Base-by-base conservation (phyloP, 2,329 filamentous ascomycete species). In the Talaromyces sp. region DNA sequence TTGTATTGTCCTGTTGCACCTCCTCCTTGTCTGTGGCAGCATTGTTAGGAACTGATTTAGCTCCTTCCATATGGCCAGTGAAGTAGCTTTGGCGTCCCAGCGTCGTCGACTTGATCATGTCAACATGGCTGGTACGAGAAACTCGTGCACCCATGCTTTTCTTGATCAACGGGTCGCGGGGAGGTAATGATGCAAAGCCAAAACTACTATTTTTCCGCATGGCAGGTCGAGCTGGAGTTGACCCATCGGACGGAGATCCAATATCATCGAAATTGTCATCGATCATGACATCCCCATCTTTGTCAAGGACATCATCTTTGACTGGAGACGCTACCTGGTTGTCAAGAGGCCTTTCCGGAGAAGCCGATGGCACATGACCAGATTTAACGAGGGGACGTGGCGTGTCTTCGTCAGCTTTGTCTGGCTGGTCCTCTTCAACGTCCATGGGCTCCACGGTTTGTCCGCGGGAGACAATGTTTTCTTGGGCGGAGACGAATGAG, bases 181-280 rank as follows among this genome's bases (percentile, higher is more conserved):
- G 93, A 34, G 95, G 95, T 13, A 99, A 83, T 19, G 95, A 92
- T 43, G 95, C 92, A 79, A 99, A 98, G 66, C 91, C 96, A 67
- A 99, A 84, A 75, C 94, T 98, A 78, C 93, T 97, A 83, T 98
- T 98, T 53, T 65, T 67, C 67, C 94, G 89, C 70, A 96, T 86
- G 34, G 91, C 83, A 1, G 90, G 90, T 70, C 91, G 73, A 61
- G 79, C 80, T 6, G 81, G 81, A 17, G 79, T 82, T 34, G 80
- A 82, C 7, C 73, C 77, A 66, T 82, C 80, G 1, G 81, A 83
- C 19, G 81, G 80, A 19, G 81, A 82, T 49, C 77, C 80, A 31
- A 82, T 79, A 59, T 82, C 80, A 66, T 82, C 80, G 58, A 81
- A 70, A 31, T 71, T 72, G 51, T 73, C 74, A 53, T 79, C 75